phyloP scores from a whole-genome alignment of 2,329 filamentous ascomycete species.

The Neonectria coccinea region DNA sequence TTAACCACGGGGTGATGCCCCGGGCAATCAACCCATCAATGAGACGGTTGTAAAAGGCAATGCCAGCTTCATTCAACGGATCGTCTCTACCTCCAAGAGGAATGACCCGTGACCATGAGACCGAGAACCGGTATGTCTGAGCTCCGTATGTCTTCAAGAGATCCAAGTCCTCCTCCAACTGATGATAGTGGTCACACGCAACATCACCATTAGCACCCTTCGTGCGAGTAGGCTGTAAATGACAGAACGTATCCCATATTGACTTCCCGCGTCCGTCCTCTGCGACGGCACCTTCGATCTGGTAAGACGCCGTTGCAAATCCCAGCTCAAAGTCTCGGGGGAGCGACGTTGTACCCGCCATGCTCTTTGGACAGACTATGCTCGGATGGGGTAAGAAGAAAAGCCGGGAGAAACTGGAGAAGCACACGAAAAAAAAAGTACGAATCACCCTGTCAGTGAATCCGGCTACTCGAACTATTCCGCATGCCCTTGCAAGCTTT shows the following conservation, averaged over 20 bases:
- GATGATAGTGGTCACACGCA: slow-evolving; percentile 58
- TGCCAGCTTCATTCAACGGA: slow-evolving; percentile 70
- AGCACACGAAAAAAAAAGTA: neutral
- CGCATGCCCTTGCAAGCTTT: slow-evolving; percentile 9
- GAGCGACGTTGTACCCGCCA: slow-evolving; percentile 34
- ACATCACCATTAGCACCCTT: slow-evolving; percentile 60
- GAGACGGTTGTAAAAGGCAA: slow-evolving; percentile 70
- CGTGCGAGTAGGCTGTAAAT: slow-evolving; percentile 55
- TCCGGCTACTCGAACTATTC: neutral
- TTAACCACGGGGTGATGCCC: slow-evolving; percentile 71
- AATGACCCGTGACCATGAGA: slow-evolving; percentile 75
- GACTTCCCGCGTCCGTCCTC: slow-evolving; percentile 56
- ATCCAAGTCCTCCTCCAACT: slow-evolving; percentile 65
- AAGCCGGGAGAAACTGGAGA: slow-evolving; percentile 2
- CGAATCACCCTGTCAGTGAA: neutral
- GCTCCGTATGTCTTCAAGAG: slow-evolving; percentile 69
- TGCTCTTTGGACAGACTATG: slow-evolving; percentile 1
- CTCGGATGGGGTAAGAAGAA: neutral
- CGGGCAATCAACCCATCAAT: slow-evolving; percentile 68
- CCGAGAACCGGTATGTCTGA: slow-evolving; percentile 72
- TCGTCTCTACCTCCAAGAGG: slow-evolving; percentile 73
- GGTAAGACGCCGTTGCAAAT: slow-evolving; percentile 57
- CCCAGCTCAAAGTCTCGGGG: slow-evolving; percentile 56
- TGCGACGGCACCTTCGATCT: slow-evolving; percentile 58
- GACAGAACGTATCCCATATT: slow-evolving; percentile 58